Evolutionary conservation across 108 stramenopile species (phyloP), one percentile per base, ranked within the genome.

Genomic region (Mediolabrus comicus): DNA sequence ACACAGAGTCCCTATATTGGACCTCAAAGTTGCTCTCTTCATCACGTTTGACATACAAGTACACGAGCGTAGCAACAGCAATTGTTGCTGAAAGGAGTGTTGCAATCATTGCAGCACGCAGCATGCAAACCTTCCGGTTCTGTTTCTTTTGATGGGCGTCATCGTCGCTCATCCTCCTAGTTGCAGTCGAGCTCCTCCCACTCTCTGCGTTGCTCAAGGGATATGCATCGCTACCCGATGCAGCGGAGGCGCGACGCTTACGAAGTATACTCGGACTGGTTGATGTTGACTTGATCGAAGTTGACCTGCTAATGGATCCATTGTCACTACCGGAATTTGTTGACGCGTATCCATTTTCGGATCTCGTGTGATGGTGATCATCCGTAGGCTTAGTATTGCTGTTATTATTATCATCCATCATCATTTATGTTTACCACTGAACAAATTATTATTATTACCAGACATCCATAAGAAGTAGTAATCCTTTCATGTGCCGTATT

Each of bases 1-100:
- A 38, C 8, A 82, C 74, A 63, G 56, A 33, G 31, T 82, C 82
- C 4, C 56, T 0, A 34, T 80, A 85, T 35, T 71, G 72, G 0
- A 39, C 41, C 2, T 46, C 14, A 39, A 85, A 85, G 22, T 49
- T 60, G 33, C 25, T 11, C 28, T 53, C 17, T 36, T 85, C 84
- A 19, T 67, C 53, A 4, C 55, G 56, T 3, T 22, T 26, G 11
- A 82, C 53, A 38, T 60, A 76, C 11, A 71, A 11, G 10, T 51
- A 75, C 4, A 69, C 61, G 13, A 74, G 49, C 29, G 66, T 46
- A 3, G 78, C 74, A 6, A 81, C 71, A 0, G 38, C 55, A 13
- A 57, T 43, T 9, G 81, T 60, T 16, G 81, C 81, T 17, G 38
- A 32, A 0, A 82, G 8, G 0, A 82, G 72, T 35, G 72, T 78